These are phyloP conservation scores for Hericium coralloides DNA, from an alignment of 768 basidiomycete genomes.

Conservation along the genomic window DNA sequence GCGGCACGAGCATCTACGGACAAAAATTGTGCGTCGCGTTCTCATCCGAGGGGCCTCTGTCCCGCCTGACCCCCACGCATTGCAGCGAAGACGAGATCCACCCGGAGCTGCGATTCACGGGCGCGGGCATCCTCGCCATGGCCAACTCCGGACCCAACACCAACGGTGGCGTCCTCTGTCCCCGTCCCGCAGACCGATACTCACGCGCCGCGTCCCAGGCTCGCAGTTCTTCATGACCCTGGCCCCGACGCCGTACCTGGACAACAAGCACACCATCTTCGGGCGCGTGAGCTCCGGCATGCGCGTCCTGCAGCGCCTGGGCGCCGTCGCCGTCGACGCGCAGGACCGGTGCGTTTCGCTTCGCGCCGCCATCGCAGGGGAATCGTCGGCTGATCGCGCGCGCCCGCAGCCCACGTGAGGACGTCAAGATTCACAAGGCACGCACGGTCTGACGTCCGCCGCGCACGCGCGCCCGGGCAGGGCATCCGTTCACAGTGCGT, in stretches of 20 bases:
- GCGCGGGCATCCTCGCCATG: constrained; percentile 94
- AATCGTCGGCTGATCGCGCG: background rate
- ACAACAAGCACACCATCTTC: constrained; percentile 83
- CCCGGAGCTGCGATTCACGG: constrained; percentile 87
- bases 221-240: constrained; percentile 94
- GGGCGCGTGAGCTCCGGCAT: constrained; percentile 89
- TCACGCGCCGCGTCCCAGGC: constrained; percentile 40
- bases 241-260: constrained; percentile 74
- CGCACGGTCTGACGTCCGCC: constrained; percentile 13
- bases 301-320: constrained; percentile 85
- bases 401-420: constrained; percentile 48
- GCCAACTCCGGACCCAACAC: constrained; percentile 96
- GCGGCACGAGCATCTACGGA: constrained; percentile 84
- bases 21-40: constrained; percentile 63
- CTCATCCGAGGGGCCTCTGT: background rate
- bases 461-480: background rate
- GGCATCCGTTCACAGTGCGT: background rate
- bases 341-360: constrained; percentile 64
- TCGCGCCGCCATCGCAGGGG: background rate
- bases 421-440: constrained; percentile 86
- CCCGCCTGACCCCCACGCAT: background rate
- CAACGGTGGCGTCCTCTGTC: constrained; percentile 42
- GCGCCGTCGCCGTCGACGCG: constrained; percentile 81
- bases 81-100: constrained; percentile 83
- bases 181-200: background rate